Evolutionary conservation across 169 alveolate genomes (phyloP), one percentile per base, ranked within the genome.

Genomic region (Besnoitia besnoiti): DNA sequence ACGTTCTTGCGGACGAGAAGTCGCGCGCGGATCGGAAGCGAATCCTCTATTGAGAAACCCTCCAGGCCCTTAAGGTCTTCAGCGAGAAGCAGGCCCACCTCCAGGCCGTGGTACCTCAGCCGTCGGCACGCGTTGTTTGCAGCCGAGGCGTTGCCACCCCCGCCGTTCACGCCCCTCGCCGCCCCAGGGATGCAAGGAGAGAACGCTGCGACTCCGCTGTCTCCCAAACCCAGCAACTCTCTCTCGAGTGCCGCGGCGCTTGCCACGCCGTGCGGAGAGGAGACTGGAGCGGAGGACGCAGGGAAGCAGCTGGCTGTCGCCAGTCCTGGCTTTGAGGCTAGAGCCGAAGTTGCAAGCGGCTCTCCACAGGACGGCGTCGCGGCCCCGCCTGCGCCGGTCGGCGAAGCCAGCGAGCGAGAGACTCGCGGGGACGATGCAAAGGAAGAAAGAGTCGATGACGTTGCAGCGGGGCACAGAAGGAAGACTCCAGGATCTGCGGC

Each of bases 11-110:
- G 33, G 39, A 91, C 79, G 59, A 85, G 37, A 21, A 91, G 88
- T 3, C 92, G 76, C 24, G 84, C 90, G 33, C 88, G 77, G 44
- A 73, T 55, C 42, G 90, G 85, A 46, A 91, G 85, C 8, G 4
- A 12, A 16, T 91, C 92, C 42, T 91, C 94, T 2, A 73, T 75
- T 49, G 75, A 35, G 51, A 91, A 91, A 37, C 94, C 94, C 89
- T 91, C 94, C 10, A 91, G 80, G 59, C 94, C 94, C 46, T 27
- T 27, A n/a, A 91, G 16, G 39, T 91, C 94, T 44, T 75, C 67
- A 19, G 82, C 94, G 12, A 85, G 76, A 7, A 91, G 24, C 33
- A 91, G 42, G 8, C 92, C 94, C 30, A 91, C 24, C n/a, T 90
- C 93, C 61, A 90, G 24, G 87, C 87, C 87, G 55, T 77, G 87